Conservation (phyloP, 192 early-diverging fungal species). For the Coemansia sp. region DNA sequence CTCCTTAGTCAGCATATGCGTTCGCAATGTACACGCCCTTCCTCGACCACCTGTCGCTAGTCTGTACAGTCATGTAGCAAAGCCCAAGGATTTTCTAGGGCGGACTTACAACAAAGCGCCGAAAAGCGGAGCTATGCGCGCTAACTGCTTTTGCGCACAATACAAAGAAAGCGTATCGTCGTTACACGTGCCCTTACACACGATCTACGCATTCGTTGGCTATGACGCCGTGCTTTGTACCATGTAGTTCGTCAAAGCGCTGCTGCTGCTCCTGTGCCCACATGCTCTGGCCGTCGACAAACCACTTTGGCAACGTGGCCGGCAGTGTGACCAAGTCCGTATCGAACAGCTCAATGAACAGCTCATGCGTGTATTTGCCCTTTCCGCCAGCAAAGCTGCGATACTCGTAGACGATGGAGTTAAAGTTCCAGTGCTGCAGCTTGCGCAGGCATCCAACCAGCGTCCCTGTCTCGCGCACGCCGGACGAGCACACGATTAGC, state of each 20-base stretch:
- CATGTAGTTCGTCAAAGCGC: constrained; percentile 30
- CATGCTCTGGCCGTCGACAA: constrained; percentile 67
- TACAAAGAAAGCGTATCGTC: background rate
- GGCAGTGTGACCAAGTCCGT: constrained; percentile 88
- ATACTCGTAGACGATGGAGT: constrained; percentile 96
- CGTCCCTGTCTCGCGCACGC: constrained; percentile 91
- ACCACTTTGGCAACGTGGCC: constrained; percentile 74
- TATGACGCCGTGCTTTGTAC: background rate
- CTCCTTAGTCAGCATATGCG: background rate
- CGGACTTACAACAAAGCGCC: background rate
- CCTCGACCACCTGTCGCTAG: background rate
- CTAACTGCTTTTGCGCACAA: background rate
- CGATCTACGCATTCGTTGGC: background rate
- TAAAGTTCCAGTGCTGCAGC: constrained; percentile 96
- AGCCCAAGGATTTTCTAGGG: background rate
- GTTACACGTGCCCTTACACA: background rate
- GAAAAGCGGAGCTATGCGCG: background rate
- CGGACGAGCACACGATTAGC: constrained; percentile 90
- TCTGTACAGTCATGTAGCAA: background rate
- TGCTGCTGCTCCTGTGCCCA: constrained; percentile 50
- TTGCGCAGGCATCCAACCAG: constrained; percentile 92
- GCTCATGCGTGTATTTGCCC: constrained; percentile 82
- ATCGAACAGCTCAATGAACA: constrained; percentile 97
- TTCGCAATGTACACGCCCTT: background rate
- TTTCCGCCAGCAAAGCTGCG: constrained; percentile 91